Conservation (phyloP, 1,284 basidiomycete species). For the Trametes versicolor region DNA sequence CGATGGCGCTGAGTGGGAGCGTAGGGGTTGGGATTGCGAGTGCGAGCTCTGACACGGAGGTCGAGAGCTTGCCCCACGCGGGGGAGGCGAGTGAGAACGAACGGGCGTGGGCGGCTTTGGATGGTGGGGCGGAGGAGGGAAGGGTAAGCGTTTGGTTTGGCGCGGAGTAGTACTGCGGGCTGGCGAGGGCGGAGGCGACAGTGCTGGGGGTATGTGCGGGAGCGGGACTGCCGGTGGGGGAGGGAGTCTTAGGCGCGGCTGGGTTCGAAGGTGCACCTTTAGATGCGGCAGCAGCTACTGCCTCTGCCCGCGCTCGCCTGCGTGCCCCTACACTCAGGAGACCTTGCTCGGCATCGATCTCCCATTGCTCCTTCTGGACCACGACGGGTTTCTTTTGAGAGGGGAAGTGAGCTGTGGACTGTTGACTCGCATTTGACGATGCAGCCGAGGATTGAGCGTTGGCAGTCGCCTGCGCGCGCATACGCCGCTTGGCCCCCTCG, state of each 20-base stretch:
- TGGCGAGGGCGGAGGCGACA: constrained; percentile 51
- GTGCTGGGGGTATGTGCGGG: constrained; percentile 38
- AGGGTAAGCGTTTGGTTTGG: constrained; percentile 67
- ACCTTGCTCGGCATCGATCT: constrained; percentile 79
- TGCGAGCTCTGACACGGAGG: constrained; percentile 45
- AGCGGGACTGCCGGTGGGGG: constrained; percentile 27
- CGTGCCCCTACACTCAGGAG: constrained; percentile 75
- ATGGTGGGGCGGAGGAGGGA: constrained; percentile 64
- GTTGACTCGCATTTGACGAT: not conserved
- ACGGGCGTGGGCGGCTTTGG: constrained; percentile 61
- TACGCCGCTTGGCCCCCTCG: constrained; percentile 47
- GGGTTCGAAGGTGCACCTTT: not conserved
- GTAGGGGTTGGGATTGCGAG: constrained; percentile 72
- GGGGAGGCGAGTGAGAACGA: constrained; percentile 65
- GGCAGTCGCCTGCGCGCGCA: constrained; percentile 40
- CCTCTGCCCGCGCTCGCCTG: constrained; percentile 66
- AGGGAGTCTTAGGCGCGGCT: constrained; percentile 21
- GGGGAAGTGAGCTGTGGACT: constrained; percentile 31
- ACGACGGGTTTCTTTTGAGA: constrained; percentile 38
- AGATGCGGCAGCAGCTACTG: constrained; percentile 43
- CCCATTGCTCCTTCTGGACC: constrained; percentile 74
- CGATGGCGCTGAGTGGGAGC: constrained; percentile 69
- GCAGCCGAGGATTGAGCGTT: constrained; percentile 22
- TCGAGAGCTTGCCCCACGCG: constrained; percentile 25
- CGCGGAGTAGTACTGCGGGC: constrained; percentile 67